phyloP scores from a whole-genome alignment of 2,329 filamentous ascomycete genomes.

The Pseudogymnoascus sp. region DNA sequence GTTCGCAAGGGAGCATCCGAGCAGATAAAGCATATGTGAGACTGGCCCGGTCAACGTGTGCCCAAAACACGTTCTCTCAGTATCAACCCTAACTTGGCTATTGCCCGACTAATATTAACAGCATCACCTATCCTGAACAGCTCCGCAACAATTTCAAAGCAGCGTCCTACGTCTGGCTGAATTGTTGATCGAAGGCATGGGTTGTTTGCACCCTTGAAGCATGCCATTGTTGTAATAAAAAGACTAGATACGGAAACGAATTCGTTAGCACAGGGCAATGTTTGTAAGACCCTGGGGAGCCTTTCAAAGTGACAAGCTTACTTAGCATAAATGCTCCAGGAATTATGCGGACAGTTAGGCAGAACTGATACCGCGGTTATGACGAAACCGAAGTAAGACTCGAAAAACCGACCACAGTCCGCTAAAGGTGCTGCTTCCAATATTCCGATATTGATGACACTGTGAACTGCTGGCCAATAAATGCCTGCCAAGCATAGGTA shows the following conservation, averaged over 20 bases:
- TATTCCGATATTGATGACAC: slow-evolving; percentile 10
- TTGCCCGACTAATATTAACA: not conserved
- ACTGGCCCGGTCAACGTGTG: not conserved
- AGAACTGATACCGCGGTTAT: not conserved
- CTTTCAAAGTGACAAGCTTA: not conserved
- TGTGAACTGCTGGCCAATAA: slow-evolving; percentile 27
- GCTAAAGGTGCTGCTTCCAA: not conserved
- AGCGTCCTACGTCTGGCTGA: not conserved
- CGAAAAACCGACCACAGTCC: slow-evolving; percentile 13
- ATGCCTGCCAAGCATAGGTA: slow-evolving; percentile 25
- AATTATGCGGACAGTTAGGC: not conserved
- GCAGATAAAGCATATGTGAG: no score
- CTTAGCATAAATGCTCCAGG: not conserved
- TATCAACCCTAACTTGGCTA: slow-evolving; percentile 7
- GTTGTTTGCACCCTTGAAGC: not conserved
- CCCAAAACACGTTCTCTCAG: slow-evolving; percentile 6
- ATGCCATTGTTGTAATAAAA: slow-evolving; percentile 2
- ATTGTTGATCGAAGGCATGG: slow-evolving; percentile 1
- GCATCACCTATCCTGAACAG: slow-evolving; percentile 4
- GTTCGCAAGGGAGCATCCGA: no score
- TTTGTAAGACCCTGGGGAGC: not conserved
- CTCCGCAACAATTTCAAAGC: slow-evolving; percentile 6
- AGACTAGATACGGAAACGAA: not conserved
- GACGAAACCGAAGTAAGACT: slow-evolving; percentile 11
- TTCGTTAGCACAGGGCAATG: not conserved